Percentiles rank a stretch among this genome's conserved stretches.
These are phyloP conservation scores for Arxiozyma heterogenica DNA, from an alignment of 1,139 yeast species.

Conservation along the genomic window DNA sequence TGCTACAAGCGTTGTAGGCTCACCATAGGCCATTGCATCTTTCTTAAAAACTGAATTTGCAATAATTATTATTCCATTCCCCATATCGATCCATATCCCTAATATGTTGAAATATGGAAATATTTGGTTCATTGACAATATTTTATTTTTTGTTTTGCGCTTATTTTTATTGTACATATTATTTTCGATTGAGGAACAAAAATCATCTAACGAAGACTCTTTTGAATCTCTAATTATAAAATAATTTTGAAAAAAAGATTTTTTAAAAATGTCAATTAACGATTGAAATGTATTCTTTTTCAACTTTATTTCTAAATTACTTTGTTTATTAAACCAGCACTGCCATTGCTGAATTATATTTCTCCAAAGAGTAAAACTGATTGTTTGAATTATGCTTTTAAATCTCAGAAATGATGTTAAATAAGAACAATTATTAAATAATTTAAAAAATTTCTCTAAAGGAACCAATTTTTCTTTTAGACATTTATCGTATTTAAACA, in stretches of 20 bases:
- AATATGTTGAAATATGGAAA: background rate
- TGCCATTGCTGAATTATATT: background rate
- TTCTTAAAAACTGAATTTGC: slow-evolving; percentile 2
- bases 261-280: background rate
- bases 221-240: background rate
- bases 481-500: background rate
- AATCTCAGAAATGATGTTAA: background rate
- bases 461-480: background rate
- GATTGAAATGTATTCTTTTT: background rate
- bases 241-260: background rate
- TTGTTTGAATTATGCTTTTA: background rate
- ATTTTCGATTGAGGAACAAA: background rate
- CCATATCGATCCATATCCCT: slow-evolving; percentile 6
- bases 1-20: background rate
- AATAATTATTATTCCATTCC: slow-evolving; percentile 4
- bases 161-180: background rate
- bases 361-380: background rate
- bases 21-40: background rate
- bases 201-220: background rate
- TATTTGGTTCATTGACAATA: background rate
- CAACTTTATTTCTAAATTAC: background rate
- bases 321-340: background rate
- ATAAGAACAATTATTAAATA: background rate
- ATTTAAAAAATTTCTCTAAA: background rate
- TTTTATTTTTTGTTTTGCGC: background rate